phyloP scores from a whole-genome alignment of 2,329 filamentous ascomycete species.

The Colletotrichum tropicale region DNA sequence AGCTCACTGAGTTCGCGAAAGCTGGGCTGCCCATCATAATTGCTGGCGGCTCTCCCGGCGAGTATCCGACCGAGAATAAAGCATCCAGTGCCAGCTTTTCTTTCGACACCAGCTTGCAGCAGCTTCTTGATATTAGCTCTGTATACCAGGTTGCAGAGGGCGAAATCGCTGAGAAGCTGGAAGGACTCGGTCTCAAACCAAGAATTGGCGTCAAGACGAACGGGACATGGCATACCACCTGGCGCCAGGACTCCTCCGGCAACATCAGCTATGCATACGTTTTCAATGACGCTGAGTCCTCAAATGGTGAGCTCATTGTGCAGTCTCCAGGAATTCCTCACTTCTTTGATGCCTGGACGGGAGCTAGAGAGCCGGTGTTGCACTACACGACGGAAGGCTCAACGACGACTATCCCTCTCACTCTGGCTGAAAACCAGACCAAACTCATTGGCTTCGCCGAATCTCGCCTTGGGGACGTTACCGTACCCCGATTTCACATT shows the following conservation, averaged over 20 bases:
- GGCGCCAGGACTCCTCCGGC: neutral
- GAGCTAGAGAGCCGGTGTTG: neutral
- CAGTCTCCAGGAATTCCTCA: neutral
- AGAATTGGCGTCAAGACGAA: neutral
- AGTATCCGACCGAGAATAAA: neutral
- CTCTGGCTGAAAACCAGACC: slow-evolving; percentile 5
- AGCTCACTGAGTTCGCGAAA: slow-evolving; percentile 37
- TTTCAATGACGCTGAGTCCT: neutral
- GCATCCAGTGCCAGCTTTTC: neutral
- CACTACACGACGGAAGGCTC: neutral
- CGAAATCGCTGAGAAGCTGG: neutral
- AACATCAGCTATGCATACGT: neutral
- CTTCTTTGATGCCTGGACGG: slow-evolving; percentile 9
- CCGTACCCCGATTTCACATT: neutral
- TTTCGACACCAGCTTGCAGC: neutral
- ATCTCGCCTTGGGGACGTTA: neutral
- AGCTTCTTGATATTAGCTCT: neutral
- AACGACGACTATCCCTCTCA: neutral
- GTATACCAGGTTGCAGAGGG: neutral
- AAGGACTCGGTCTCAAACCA: neutral
- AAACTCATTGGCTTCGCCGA: neutral
- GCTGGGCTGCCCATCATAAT: slow-evolving; percentile 47
- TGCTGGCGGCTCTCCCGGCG: neutral
- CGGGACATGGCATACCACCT: slow-evolving; percentile 2
- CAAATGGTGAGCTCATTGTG: neutral